phyloP scores from a whole-genome alignment of 2,329 filamentous ascomycete species.

The Grosmannia serpens region DNA sequence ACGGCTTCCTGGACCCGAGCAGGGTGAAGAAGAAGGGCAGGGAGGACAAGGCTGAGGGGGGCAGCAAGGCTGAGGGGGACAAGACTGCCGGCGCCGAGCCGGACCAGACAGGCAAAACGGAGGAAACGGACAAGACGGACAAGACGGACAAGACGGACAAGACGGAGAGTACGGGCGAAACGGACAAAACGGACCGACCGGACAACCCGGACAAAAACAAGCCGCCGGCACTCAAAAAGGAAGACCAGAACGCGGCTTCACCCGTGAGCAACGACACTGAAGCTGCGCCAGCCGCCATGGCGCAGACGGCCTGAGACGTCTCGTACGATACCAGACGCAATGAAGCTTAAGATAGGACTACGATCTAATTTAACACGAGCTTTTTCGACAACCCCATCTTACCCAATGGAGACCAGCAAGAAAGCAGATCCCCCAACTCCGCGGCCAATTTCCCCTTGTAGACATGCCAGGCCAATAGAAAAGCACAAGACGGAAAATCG shows the following conservation, averaged over 20 bases:
- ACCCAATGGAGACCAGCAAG: not conserved
- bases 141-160: not conserved
- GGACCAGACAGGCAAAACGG: not conserved
- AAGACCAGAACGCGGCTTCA: not conserved
- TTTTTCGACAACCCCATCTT: not conserved
- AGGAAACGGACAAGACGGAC: not conserved
- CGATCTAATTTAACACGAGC: no score
- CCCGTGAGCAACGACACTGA: not conserved
- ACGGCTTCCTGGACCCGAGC: constrained; percentile 46
- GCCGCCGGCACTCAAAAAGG: not conserved
- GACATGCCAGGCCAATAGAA: not conserved
- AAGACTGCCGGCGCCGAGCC: not conserved
- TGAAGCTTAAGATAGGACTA: no score
- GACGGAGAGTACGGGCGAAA: not conserved
- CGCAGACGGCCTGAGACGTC: not conserved
- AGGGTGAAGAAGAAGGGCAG: constrained; percentile 9
- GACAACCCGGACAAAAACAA: not conserved
- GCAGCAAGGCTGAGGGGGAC: not conserved
- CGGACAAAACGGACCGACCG: not conserved
- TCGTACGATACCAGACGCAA: not conserved
- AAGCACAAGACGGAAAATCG: not conserved
- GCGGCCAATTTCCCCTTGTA: not conserved
- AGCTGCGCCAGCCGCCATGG: not conserved
- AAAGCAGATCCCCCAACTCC: not conserved
- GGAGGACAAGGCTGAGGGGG: not conserved